These are phyloP conservation scores for Sordariomycetes sp. DNA, from an alignment of 2,329 filamentous ascomycete genomes.

Conservation along the genomic window DNA sequence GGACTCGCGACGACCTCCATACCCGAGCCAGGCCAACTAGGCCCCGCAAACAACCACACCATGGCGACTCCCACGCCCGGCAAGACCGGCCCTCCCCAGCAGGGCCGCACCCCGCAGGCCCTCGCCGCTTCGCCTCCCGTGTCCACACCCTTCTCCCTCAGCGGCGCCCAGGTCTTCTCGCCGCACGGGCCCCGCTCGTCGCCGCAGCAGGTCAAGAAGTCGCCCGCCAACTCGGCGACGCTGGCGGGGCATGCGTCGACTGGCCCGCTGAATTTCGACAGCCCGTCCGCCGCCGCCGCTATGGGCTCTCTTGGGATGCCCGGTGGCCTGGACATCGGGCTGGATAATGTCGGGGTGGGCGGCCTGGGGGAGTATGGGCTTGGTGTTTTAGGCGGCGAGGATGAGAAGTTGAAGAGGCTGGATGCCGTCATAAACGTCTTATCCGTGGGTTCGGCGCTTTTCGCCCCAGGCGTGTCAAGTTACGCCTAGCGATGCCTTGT, in stretches of 20 bases:
- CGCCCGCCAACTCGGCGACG: conserved; percentile 41
- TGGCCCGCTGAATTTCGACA: conserved; percentile 46
- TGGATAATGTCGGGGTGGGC: conserved; percentile 37
- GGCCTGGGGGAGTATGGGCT: conserved; percentile 18
- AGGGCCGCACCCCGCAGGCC: conserved; percentile 34
- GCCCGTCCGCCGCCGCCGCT: conserved; percentile 51
- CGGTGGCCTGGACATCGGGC: conserved; percentile 33
- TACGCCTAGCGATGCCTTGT: neutral
- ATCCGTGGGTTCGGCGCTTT: conserved; percentile 24
- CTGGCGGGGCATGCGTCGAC: conserved; percentile 34
- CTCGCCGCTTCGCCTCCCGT: conserved; percentile 53
- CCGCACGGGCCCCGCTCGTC: conserved; percentile 46
- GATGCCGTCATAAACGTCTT: conserved; percentile 39
- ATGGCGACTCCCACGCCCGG: conserved; percentile 42
- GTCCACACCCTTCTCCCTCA: conserved; percentile 52
- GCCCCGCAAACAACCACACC: neutral
- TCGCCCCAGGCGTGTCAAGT: neutral
- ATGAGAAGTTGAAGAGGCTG: conserved; percentile 44
- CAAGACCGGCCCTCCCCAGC: conserved; percentile 31
- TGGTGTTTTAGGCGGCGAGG: conserved; percentile 34
- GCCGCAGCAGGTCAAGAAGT: conserved; percentile 55
- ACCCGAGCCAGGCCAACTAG: neutral
- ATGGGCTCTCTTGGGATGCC: conserved; percentile 45
- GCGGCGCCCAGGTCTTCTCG: conserved; percentile 40
- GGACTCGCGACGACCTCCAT: neutral